Evolutionary conservation across 2,329 filamentous ascomycete species (phyloP).

Genomic region (Cadophora sp.): DNA sequence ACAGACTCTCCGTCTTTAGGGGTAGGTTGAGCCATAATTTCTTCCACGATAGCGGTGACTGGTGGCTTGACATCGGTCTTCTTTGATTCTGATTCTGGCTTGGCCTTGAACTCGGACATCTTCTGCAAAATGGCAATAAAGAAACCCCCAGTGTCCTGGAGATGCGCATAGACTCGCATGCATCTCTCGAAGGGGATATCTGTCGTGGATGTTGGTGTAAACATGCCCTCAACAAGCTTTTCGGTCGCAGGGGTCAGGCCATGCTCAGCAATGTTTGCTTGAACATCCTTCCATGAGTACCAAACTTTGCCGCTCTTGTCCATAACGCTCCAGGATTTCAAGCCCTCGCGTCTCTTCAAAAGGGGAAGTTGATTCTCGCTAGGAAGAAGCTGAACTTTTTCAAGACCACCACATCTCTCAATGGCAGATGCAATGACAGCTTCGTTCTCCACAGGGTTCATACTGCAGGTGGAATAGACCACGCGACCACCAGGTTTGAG

Average conservation of each 20-base stretch:
- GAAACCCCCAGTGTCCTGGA: slow-evolving; percentile 96
- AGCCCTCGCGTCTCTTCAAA: slow-evolving; percentile 77
- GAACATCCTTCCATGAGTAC: slow-evolving; percentile 82
- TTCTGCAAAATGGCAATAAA: slow-evolving; percentile 97
- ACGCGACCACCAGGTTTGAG: slow-evolving; percentile 93
- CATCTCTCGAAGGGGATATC: slow-evolving; percentile 84
- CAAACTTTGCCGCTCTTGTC: slow-evolving; percentile 83
- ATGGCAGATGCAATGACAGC: slow-evolving; percentile 89
- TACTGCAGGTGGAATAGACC: slow-evolving; percentile 97
- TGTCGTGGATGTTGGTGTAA: slow-evolving; percentile 63
- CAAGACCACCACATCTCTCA: slow-evolving; percentile 82
- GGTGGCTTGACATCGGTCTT: slow-evolving; percentile 51
- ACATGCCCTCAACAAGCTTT: slow-evolving; percentile 82
- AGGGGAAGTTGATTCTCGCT: slow-evolving; percentile 79
- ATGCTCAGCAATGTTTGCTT: slow-evolving; percentile 67
- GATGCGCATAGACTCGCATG: slow-evolving; percentile 92
- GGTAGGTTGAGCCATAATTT: slow-evolving; percentile 45
- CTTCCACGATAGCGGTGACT: slow-evolving; percentile 49
- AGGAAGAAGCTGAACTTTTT: slow-evolving; percentile 84
- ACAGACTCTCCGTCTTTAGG: slow-evolving; percentile 42
- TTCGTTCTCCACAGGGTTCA: slow-evolving; percentile 99
- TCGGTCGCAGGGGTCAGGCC: slow-evolving; percentile 67
- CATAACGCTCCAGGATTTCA: slow-evolving; percentile 89
- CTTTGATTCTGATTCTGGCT: slow-evolving; percentile 68
- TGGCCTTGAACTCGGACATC: slow-evolving; percentile 81